phyloP scores from a whole-genome alignment of 495 filamentous ascomycete species.

The Penicillium canescens region DNA sequence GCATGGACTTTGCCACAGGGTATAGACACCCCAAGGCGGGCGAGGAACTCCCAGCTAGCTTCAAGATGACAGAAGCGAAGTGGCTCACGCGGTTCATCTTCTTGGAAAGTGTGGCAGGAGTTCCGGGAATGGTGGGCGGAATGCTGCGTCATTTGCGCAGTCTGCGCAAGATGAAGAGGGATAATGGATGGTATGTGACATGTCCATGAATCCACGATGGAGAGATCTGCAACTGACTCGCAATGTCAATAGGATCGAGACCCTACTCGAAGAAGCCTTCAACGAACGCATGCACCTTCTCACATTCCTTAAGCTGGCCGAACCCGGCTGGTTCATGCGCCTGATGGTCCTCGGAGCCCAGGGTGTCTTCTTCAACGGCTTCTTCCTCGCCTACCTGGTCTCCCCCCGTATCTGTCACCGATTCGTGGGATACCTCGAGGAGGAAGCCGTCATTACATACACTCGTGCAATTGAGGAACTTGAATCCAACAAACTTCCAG shows the following conservation, averaged over 20 bases:
- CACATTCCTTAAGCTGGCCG: slow-evolving; percentile 89
- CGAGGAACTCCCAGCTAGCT: slow-evolving; percentile 40
- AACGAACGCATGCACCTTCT: slow-evolving; percentile 97
- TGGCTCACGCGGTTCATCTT: slow-evolving; percentile 88
- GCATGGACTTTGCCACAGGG: slow-evolving; percentile 67
- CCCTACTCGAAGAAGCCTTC: slow-evolving; percentile 87
- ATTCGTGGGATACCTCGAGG: slow-evolving; percentile 95
- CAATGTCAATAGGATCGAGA: slow-evolving; percentile 69
- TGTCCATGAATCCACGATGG: neutral
- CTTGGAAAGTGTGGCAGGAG: slow-evolving; percentile 90
- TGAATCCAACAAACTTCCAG: slow-evolving; percentile 77
- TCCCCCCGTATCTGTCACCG: slow-evolving; percentile 89
- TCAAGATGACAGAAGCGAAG: slow-evolving; percentile 70
- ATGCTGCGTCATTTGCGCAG: slow-evolving; percentile 88
- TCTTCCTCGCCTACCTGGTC: slow-evolving; percentile 88
- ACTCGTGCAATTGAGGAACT: slow-evolving; percentile 83
- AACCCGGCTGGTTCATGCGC: slow-evolving; percentile 88
- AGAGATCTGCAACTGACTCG: no score
- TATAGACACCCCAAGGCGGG: slow-evolving; percentile 64
- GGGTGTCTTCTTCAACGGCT: slow-evolving; percentile 90
- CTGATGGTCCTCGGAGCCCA: slow-evolving; percentile 80
- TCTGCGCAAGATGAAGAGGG: slow-evolving; percentile 79
- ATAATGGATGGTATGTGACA: slow-evolving; percentile 79
- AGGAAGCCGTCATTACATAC: slow-evolving; percentile 96
- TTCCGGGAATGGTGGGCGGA: slow-evolving; percentile 95